A percentile compares a stretch with the other conserved stretches of the same genome.
These are phyloP conservation scores for Mycena olivaceomarginata DNA, from an alignment of 768 basidiomycete genomes.

Conservation along the genomic window DNA sequence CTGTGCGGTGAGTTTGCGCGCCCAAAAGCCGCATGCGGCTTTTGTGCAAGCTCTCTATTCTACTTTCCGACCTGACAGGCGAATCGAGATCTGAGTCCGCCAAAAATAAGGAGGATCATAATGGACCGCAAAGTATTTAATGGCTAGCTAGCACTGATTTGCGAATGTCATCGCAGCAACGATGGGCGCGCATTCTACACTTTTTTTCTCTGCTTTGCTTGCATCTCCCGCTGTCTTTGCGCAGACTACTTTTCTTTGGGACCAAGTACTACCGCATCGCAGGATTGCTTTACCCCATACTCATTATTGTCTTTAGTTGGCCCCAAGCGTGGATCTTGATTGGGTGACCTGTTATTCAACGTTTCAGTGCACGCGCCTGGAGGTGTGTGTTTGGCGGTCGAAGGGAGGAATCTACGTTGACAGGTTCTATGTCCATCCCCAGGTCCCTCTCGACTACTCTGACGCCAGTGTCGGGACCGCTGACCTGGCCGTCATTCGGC, in stretches of 20 bases:
- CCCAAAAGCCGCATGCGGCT: too few relatives aligned
- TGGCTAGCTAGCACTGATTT: neutral
- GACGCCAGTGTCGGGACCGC: slow-evolving; percentile 21
- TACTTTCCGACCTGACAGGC: too few relatives aligned
- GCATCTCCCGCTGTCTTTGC: neutral
- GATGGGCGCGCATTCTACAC: neutral
- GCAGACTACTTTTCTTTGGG: neutral
- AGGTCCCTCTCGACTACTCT: slow-evolving; percentile 41
- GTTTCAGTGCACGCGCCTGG: slow-evolving; percentile 19
- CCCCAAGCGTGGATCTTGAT: neutral
- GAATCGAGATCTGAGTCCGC: too few relatives aligned
- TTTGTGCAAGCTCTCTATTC: too few relatives aligned
- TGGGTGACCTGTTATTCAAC: slow-evolving; percentile 28
- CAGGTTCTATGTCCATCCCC: neutral
- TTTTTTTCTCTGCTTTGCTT: neutral
- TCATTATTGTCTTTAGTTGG: neutral
- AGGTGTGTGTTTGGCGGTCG: neutral
- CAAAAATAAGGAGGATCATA: too few relatives aligned
- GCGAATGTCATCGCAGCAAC: neutral
- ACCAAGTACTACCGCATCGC: neutral
- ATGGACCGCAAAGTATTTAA: too few relatives aligned
- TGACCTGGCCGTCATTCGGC: slow-evolving; percentile 29
- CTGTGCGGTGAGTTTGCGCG: too few relatives aligned
- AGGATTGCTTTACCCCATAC: neutral
- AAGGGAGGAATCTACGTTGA: neutral